These are phyloP conservation scores for Biscogniauxia marginata DNA, from an alignment of 2,329 filamentous ascomycete species.

Conservation along the genomic window DNA sequence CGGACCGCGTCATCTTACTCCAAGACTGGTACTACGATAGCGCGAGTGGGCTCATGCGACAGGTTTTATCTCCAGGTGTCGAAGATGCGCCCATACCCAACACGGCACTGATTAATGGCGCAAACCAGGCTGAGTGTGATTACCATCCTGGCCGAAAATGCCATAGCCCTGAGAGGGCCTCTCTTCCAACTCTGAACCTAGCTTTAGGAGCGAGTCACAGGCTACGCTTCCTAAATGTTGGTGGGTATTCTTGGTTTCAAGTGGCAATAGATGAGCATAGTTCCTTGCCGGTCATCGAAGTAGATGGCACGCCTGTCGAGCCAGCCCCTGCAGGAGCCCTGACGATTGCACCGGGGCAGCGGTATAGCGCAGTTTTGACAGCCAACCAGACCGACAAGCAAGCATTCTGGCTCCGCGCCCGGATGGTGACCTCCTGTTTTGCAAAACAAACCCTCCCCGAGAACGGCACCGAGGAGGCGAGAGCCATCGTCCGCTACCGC, in stretches of 20 bases:
- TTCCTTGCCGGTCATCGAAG: conserved; percentile 56
- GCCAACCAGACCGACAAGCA: conserved; percentile 53
- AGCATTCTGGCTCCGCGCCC: conserved; percentile 64
- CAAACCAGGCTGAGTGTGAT: conserved; percentile 41
- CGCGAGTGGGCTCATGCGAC: conserved; percentile 38
- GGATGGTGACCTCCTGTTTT: conserved; percentile 61
- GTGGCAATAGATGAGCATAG: conserved; percentile 67
- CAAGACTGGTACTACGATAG: conserved; percentile 68
- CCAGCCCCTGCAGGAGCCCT: conserved; percentile 58
- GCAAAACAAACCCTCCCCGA: conserved; percentile 47
- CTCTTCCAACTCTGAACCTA: conserved; percentile 44
- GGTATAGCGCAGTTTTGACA: conserved; percentile 66
- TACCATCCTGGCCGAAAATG: conserved; percentile 41
- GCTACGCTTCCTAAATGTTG: conserved; percentile 67
- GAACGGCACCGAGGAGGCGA: conserved; percentile 44
- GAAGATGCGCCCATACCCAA: conserved; percentile 45
- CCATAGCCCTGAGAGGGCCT: conserved; percentile 36
- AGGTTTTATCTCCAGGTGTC: conserved; percentile 39
- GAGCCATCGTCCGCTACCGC: conserved; percentile 49
- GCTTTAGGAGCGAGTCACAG: conserved; percentile 59
- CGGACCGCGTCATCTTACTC: conserved; percentile 62
- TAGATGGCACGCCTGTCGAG: conserved; percentile 66
- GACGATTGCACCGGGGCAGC: conserved; percentile 67
- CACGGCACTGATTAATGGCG: conserved; percentile 44
- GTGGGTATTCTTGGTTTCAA: conserved; percentile 70